Conservation (phyloP, 768 basidiomycete genomes). For the Nidularia sp. region DNA sequence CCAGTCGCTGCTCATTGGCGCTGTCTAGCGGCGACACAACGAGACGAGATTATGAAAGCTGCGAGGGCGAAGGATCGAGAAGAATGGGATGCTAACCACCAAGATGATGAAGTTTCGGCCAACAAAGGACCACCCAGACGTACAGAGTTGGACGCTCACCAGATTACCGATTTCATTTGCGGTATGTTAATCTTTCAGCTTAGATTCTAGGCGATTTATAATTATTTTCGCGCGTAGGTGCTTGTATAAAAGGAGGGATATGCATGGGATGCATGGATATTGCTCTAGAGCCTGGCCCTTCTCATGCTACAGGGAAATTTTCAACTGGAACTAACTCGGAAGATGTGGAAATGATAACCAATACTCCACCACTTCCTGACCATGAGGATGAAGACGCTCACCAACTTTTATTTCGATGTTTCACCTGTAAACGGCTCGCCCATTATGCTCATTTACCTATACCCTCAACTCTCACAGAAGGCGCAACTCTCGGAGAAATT, state of each 20-base stretch:
- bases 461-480: constrained; percentile 32
- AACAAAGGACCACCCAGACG: constrained; percentile 28
- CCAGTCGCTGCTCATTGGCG: constrained; percentile 75
- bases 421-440: constrained; percentile 75
- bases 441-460: constrained; percentile 75
- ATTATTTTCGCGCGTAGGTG: constrained; percentile 20
- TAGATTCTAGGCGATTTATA: neutral
- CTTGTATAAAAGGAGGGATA: constrained; percentile 71
- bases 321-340: constrained; percentile 2
- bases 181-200: constrained; percentile 23
- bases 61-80: constrained; percentile 47
- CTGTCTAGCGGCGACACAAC: constrained; percentile 62
- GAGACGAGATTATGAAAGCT: constrained; percentile 71
- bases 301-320: constrained; percentile 6
- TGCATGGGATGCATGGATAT: constrained; percentile 72
- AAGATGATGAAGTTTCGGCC: constrained; percentile 12
- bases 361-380: neutral
- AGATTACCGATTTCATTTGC: constrained; percentile 80
- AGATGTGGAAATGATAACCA: constrained; percentile 32
- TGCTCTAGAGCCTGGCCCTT: constrained; percentile 42
- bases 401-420: constrained; percentile 76
- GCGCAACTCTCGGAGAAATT: constrained; percentile 35
- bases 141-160: constrained; percentile 36
- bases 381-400: constrained; percentile 7
- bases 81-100: constrained; percentile 28